Percentiles rank a stretch among this genome's conserved stretches.
phyloP scores from a whole-genome alignment of 2,329 filamentous ascomycete species.

The Fusarium circinatum region DNA sequence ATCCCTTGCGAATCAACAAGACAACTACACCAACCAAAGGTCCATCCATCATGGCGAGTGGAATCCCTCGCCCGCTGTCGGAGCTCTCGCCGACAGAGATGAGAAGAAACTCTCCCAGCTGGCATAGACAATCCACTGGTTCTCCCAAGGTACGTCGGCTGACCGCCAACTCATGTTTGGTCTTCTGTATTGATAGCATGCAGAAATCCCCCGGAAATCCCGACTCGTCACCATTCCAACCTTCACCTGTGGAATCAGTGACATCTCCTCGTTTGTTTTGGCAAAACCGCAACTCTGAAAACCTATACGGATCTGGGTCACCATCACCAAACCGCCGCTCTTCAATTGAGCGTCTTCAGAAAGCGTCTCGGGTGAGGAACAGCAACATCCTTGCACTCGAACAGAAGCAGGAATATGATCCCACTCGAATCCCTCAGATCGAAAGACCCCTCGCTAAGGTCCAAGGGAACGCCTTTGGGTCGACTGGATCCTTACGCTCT shows the following conservation, averaged over 20 bases:
- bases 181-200: slow-evolving; percentile 46
- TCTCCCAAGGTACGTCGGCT: slow-evolving; percentile 51
- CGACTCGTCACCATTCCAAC: slow-evolving; percentile 86
- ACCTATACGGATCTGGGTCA: slow-evolving; percentile 69
- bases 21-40: slow-evolving; percentile 64
- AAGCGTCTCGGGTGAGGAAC: slow-evolving; percentile 95
- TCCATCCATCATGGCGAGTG: slow-evolving; percentile 70
- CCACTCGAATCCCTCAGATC: slow-evolving; percentile 77
- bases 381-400: slow-evolving; percentile 97
- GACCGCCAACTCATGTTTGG: slow-evolving; percentile 4
- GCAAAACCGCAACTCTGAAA: slow-evolving; percentile 85
- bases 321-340: slow-evolving; percentile 82
- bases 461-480: slow-evolving; percentile 76
- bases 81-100: slow-evolving; percentile 89
- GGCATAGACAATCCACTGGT: slow-evolving; percentile 77
- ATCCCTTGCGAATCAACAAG: slow-evolving; percentile 84
- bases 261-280: slow-evolving; percentile 90
- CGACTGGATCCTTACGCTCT: slow-evolving; percentile 65
- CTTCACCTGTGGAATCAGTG: slow-evolving; percentile 75
- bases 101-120: slow-evolving; percentile 92
- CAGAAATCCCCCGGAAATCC: slow-evolving; percentile 75
- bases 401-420: slow-evolving; percentile 92
- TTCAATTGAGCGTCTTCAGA: slow-evolving; percentile 95
- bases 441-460: slow-evolving; percentile 84
- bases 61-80: slow-evolving; percentile 78